A percentile compares a stretch with the other conserved stretches of the same genome.
Conservation (phyloP, 306 rosid species). For the Begonia peltatifolia region DNA sequence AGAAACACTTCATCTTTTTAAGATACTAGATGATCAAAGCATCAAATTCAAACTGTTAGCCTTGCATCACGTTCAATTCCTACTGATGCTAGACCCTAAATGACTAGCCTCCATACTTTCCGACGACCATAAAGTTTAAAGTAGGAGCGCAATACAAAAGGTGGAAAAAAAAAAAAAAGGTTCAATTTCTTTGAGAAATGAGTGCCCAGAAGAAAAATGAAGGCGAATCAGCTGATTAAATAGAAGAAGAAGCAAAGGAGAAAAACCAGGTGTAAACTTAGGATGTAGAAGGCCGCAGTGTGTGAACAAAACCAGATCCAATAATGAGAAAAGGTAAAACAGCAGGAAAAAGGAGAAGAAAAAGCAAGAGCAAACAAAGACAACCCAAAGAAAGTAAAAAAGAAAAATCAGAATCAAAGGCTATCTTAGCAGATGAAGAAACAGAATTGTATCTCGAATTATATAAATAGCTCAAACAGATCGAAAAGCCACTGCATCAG, state of each 20-base stretch:
- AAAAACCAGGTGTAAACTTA: not conserved
- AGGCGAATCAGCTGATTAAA: not conserved
- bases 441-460: too few species aligned
- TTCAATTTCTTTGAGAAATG: not conserved
- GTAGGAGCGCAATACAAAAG: not conserved
- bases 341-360: not conserved
- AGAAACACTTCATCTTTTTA: slow-evolving; percentile 54
- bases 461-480: too few species aligned
- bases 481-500: too few species aligned
- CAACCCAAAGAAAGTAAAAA: too few species aligned
- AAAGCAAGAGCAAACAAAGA: not conserved
- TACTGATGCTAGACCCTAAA: not conserved
- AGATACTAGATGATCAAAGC: not conserved
- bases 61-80: not conserved
- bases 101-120: not conserved
- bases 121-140: not conserved
- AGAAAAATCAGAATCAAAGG: too few species aligned
- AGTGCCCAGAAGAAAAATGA: not conserved
- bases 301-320: slow-evolving; percentile 6
- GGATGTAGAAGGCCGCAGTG: not conserved
- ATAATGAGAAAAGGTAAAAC: not conserved
- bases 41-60: not conserved
- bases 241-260: not conserved
- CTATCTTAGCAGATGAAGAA: too few species aligned
- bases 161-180: not conserved